Conservation (phyloP, 148 eudicot genomes). For the Dianthus caryophyllus region DNA sequence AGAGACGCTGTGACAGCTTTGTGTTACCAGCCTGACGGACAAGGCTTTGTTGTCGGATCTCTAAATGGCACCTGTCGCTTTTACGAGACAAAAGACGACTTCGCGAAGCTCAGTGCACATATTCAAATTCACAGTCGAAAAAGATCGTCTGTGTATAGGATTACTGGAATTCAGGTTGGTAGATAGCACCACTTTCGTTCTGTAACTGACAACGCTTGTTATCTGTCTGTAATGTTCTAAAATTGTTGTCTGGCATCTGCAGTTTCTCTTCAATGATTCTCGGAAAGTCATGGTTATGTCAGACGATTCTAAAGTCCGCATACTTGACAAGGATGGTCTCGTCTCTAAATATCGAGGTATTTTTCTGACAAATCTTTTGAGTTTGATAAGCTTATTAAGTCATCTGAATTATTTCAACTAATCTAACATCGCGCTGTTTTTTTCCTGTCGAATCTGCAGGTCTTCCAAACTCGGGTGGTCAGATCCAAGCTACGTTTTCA, state of each 20-base stretch:
- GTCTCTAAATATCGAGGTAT: constrained; percentile 63
- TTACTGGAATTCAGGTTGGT: constrained; percentile 74
- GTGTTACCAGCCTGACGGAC: constrained; percentile 76
- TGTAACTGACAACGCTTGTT: background rate
- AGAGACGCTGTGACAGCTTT: constrained; percentile 64
- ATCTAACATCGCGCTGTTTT: background rate
- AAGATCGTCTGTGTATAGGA: constrained; percentile 44
- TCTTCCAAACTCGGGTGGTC: constrained; percentile 56
- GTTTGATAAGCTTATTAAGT: constrained; percentile 3
- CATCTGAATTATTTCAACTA: constrained; percentile 1
- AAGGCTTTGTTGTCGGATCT: constrained; percentile 67
- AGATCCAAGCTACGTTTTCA: constrained; percentile 62
- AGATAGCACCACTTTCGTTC: background rate
- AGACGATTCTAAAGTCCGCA: constrained; percentile 63
- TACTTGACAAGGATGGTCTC: constrained; percentile 53
- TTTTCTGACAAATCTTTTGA: background rate
- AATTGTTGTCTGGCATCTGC: constrained; percentile 17
- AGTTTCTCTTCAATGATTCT: constrained; percentile 50
- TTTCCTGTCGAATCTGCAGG: constrained; percentile 32
- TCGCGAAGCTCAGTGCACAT: constrained; percentile 37
- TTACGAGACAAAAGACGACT: constrained; percentile 49
- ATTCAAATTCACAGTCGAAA: constrained; percentile 36
- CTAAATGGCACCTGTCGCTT: constrained; percentile 61
- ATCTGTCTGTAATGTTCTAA: constrained; percentile 15
- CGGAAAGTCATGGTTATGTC: constrained; percentile 53